phyloP scores from a whole-genome alignment of 768 basidiomycete species.

The Macrolepiota fuliginosa region DNA sequence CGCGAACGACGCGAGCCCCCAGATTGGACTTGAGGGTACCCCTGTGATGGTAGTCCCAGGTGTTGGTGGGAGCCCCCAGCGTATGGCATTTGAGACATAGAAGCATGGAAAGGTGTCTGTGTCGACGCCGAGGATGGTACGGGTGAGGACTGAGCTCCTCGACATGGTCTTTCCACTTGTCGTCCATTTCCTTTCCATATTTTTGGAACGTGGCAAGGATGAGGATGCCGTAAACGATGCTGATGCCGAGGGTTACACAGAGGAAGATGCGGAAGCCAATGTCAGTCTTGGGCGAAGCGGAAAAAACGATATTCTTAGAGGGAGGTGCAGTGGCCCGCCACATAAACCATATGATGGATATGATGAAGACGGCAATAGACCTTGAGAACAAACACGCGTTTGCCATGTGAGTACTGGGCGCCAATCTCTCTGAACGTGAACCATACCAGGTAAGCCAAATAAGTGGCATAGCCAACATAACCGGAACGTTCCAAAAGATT shows the following conservation, averaged over 20 bases:
- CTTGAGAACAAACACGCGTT: slow-evolving; percentile 21
- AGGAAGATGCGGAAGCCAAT: slow-evolving; percentile 32
- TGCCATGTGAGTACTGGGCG: background rate
- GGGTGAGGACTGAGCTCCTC: background rate
- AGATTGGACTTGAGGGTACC: background rate
- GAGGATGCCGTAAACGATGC: slow-evolving; percentile 40
- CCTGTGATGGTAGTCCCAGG: background rate
- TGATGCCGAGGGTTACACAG: slow-evolving; percentile 39
- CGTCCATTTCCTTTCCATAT: slow-evolving; percentile 33
- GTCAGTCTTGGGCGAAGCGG: background rate
- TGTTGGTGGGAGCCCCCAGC: background rate
- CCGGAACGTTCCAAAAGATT: slow-evolving; percentile 59
- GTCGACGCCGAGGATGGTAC: background rate
- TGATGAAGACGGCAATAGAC: slow-evolving; percentile 58
- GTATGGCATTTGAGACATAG: background rate
- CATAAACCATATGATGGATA: slow-evolving; percentile 56
- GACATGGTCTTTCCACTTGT: background rate
- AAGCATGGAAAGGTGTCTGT: background rate
- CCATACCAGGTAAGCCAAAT: slow-evolving; percentile 58
- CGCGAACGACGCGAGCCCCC: background rate
- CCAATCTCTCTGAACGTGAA: background rate
- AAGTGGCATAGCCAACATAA: slow-evolving; percentile 58
- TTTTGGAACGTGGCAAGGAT: slow-evolving; percentile 42
- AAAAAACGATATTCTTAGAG: background rate
- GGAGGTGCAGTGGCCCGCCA: slow-evolving; percentile 52